Conservation (phyloP, 2,329 filamentous ascomycete genomes). For the Thermoascus crustaceus region DNA sequence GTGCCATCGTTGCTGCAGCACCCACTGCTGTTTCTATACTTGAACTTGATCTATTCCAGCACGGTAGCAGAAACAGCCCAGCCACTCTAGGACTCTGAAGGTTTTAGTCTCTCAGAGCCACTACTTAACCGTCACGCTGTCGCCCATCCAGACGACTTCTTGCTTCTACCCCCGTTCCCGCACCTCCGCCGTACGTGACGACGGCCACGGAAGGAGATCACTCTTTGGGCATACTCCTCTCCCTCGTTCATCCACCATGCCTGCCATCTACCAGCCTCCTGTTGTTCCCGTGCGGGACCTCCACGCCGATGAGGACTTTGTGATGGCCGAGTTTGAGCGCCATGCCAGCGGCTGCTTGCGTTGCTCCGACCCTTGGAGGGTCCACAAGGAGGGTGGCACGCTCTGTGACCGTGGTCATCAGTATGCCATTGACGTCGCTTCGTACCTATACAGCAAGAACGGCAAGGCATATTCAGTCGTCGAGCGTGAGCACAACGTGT, state of each 20-base stretch:
- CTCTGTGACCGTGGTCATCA: constrained; percentile 28
- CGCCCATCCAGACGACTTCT: no score
- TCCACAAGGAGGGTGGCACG: constrained; percentile 16
- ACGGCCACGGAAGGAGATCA: constrained; percentile 1
- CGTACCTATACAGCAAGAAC: constrained; percentile 27
- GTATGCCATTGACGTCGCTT: constrained; percentile 25
- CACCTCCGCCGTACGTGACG: background rate
- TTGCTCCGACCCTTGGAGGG: constrained; percentile 24
- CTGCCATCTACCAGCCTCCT: constrained; percentile 7
- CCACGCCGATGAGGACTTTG: constrained; percentile 26
- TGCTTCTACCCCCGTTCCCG: background rate
- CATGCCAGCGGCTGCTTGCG: constrained; percentile 26
- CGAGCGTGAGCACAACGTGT: constrained; percentile 31
- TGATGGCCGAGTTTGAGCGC: constrained; percentile 25
- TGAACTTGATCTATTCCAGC: no score
- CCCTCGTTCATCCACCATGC: constrained; percentile 10
- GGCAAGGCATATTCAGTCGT: constrained; percentile 36
- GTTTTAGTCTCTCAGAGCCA: no score
- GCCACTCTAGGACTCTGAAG: no score
- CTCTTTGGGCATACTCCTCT: constrained; percentile 7
- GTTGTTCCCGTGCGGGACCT: constrained; percentile 9
- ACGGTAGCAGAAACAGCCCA: no score
- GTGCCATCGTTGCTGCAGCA: no score
- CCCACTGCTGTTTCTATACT: no score
- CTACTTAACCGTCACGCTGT: no score